A percentile compares a stretch with the other conserved stretches of the same genome.
phyloP scores from a whole-genome alignment of 78 protist species.

The Bodo saltans region DNA sequence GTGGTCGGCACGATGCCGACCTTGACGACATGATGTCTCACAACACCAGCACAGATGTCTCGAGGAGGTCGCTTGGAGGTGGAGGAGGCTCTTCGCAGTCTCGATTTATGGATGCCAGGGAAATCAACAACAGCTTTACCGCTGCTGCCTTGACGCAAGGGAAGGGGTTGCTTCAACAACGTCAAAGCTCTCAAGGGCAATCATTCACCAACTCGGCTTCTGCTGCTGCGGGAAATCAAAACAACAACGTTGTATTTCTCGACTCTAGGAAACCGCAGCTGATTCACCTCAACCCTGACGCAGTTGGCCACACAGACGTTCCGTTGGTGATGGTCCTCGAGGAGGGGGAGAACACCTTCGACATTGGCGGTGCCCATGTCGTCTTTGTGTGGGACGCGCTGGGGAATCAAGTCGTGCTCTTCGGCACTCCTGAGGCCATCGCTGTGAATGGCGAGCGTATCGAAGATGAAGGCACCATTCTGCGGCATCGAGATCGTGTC shows the following conservation, averaged over 20 bases:
- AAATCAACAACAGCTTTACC: background rate
- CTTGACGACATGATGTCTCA: too few relatives aligned
- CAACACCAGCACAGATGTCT: too few relatives aligned
- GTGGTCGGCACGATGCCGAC: too few relatives aligned
- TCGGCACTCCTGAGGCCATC: too few relatives aligned
- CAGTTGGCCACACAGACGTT: too few relatives aligned
- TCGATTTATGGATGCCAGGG: background rate
- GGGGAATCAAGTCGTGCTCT: background rate
- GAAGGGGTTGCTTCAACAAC: background rate
- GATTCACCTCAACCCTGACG: background rate
- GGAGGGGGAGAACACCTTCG: background rate
- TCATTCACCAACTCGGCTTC: too few relatives aligned
- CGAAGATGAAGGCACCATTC: background rate
- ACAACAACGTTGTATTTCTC: background rate
- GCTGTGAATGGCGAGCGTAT: background rate
- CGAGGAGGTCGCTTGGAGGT: too few relatives aligned
- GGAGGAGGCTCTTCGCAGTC: background rate
- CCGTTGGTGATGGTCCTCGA: background rate
- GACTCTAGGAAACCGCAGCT: background rate
- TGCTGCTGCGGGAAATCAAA: too few relatives aligned
- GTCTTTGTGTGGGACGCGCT: background rate
- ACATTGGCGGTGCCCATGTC: background rate
- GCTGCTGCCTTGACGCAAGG: background rate
- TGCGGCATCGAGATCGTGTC: background rate
- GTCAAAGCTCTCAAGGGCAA: too few relatives aligned